These are phyloP conservation scores for Phylloporus scabripes DNA, from an alignment of 768 basidiomycete genomes.

Conservation along the genomic window DNA sequence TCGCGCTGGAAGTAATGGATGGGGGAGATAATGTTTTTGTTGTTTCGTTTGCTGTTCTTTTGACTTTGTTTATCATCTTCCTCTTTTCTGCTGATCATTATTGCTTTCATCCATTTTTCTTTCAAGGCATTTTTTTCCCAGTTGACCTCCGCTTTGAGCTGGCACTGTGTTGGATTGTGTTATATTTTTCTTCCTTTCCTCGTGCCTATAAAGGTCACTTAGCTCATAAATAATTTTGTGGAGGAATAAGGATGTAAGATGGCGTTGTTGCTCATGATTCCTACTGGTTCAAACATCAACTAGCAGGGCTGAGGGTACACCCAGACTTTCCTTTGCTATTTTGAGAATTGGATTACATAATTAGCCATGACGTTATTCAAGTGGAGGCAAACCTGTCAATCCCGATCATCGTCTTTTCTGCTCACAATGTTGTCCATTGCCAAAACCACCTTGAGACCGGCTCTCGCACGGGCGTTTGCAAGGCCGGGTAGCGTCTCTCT, in stretches of 20 bases:
- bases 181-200: not conserved
- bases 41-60: slow-evolving; percentile 3
- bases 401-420: not conserved
- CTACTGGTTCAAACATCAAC: too few relatives aligned
- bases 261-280: not conserved
- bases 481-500: slow-evolving; percentile 38
- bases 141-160: not conserved
- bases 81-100: slow-evolving; percentile 28
- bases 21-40: slow-evolving; percentile 25
- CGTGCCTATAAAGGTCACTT: slow-evolving; percentile 1
- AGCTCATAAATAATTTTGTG: slow-evolving; percentile 3
- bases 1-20: slow-evolving; percentile 33
- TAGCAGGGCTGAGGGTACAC: too few relatives aligned
- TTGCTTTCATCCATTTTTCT: slow-evolving; percentile 22
- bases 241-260: not conserved
- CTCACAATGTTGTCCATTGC: slow-evolving; percentile 44
- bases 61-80: slow-evolving; percentile 1
- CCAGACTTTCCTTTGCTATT: too few relatives aligned
- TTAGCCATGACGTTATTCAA: slow-evolving; percentile 9
- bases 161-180: not conserved
- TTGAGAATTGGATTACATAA: not conserved
- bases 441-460: slow-evolving; percentile 39
- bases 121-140: not conserved
- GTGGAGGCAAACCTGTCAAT: not conserved
- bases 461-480: slow-evolving; percentile 42